Conservation (phyloP, 2,329 filamentous ascomycete genomes). For the Thielaviopsis euricoi region DNA sequence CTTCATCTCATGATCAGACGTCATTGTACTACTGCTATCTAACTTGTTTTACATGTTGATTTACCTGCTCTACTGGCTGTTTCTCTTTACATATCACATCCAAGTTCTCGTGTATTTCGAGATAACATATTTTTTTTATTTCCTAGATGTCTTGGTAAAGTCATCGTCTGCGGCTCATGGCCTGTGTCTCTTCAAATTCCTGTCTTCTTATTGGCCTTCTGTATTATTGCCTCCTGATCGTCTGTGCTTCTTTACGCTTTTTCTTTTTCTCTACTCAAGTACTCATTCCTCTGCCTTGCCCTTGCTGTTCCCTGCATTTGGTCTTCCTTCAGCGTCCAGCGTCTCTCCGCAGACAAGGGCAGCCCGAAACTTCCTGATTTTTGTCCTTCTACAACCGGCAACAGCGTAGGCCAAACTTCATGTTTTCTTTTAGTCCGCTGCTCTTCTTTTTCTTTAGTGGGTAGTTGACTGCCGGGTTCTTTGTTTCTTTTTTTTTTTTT, state of each 20-base stretch:
- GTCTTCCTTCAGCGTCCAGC: background rate
- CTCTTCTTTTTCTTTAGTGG: background rate
- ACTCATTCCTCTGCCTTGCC: no score
- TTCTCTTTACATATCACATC: no score
- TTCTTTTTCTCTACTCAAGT: background rate
- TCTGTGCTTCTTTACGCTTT: background rate
- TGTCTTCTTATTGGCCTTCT: background rate
- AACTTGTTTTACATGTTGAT: no score
- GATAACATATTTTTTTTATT: no score
- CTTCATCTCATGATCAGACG: background rate
- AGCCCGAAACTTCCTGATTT: background rate
- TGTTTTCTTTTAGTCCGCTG: background rate
- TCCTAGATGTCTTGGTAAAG: no score
- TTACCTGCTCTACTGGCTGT: no score
- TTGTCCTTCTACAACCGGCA: background rate
- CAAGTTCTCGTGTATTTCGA: no score
- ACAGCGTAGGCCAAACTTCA: background rate
- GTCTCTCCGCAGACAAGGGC: background rate
- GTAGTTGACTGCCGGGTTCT: no score
- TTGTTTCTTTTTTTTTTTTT: background rate
- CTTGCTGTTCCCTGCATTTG: background rate
- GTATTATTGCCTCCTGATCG: background rate
- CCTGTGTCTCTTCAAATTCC: background rate
- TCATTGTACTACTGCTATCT: background rate
- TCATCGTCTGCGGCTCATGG: no score